These are phyloP conservation scores for Fusarium penzigii DNA, from an alignment of 2,329 filamentous ascomycete species.

Conservation along the genomic window DNA sequence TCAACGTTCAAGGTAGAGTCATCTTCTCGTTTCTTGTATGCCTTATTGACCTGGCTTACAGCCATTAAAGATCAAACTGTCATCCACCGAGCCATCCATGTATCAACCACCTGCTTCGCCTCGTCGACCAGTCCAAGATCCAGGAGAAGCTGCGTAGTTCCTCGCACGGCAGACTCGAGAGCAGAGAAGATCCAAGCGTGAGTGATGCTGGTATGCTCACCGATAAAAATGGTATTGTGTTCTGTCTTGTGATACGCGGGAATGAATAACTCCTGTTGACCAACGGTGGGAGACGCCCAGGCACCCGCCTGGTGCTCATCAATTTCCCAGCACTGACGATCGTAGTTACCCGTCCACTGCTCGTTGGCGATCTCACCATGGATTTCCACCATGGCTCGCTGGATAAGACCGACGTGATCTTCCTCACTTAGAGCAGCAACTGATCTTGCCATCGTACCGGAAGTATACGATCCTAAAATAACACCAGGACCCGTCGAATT, in stretches of 20 bases:
- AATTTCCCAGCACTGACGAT: constrained; percentile 59
- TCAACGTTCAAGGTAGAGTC: too few relatives aligned
- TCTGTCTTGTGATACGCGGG: constrained; percentile 63
- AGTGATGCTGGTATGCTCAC: constrained; percentile 49
- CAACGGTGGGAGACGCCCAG: constrained; percentile 52
- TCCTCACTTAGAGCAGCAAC: constrained; percentile 4
- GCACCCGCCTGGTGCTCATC: constrained; percentile 58
- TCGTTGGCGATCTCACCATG: constrained; percentile 46
- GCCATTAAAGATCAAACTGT: not conserved
- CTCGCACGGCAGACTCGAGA: constrained; percentile 56
- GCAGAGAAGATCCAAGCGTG: constrained; percentile 56
- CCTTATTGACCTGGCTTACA: too few relatives aligned
- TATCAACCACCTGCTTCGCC: constrained; percentile 55
- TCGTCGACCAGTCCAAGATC: constrained; percentile 61
- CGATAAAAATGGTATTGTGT: constrained; percentile 39
- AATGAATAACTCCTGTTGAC: constrained; percentile 60
- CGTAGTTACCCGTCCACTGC: constrained; percentile 58
- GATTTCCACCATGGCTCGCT: constrained; percentile 15
- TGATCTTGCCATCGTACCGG: constrained; percentile 15
- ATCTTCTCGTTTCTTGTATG: too few relatives aligned
- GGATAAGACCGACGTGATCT: constrained; percentile 23
- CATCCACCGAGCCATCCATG: constrained; percentile 63
- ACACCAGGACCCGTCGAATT: not conserved
- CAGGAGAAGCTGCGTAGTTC: constrained; percentile 55
- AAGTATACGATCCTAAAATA: constrained; percentile 21